Percentiles rank a stretch among this genome's conserved stretches.
phyloP scores from a whole-genome alignment of 306 rosid species.

The Vigna trinervia region DNA sequence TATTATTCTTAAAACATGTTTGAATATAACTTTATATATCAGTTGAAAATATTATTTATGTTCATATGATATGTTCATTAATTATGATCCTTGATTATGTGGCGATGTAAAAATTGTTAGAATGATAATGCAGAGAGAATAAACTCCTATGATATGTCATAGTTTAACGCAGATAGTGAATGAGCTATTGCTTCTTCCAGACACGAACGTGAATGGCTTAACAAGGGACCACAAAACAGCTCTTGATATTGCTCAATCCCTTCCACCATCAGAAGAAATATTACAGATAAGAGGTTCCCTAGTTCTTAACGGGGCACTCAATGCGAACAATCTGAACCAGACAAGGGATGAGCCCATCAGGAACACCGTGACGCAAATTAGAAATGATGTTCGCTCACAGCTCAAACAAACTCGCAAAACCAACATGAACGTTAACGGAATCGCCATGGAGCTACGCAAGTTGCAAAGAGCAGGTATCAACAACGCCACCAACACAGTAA shows the following conservation, averaged over 20 bases:
- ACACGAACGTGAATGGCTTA: conserved; percentile 68
- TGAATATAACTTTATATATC: too few species aligned
- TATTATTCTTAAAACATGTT: neutral
- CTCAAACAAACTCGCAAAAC: conserved; percentile 78
- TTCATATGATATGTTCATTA: too few species aligned
- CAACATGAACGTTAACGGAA: conserved; percentile 62
- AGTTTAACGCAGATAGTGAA: conserved; percentile 71
- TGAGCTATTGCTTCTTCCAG: conserved; percentile 56
- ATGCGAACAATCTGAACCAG: conserved; percentile 66
- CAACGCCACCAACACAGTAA: conserved; percentile 72
- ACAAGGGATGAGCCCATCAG: conserved; percentile 66
- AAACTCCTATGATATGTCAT: neutral
- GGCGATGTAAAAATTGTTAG: too few species aligned
- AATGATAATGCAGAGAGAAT: neutral
- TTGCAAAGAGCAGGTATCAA: conserved; percentile 68
- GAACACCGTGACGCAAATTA: conserved; percentile 67
- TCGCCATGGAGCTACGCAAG: conserved; percentile 67
- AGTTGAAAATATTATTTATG: too few species aligned
- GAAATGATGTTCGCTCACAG: conserved; percentile 66
- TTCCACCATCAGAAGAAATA: conserved; percentile 63
- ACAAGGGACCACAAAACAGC: conserved; percentile 76
- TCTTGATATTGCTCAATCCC: conserved; percentile 71
- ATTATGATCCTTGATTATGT: too few species aligned
- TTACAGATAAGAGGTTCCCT: conserved; percentile 53
- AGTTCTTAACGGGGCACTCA: conserved; percentile 54